These are phyloP conservation scores for Penicillium sp. DNA, from an alignment of 2,329 filamentous ascomycete genomes.

Conservation along the genomic window DNA sequence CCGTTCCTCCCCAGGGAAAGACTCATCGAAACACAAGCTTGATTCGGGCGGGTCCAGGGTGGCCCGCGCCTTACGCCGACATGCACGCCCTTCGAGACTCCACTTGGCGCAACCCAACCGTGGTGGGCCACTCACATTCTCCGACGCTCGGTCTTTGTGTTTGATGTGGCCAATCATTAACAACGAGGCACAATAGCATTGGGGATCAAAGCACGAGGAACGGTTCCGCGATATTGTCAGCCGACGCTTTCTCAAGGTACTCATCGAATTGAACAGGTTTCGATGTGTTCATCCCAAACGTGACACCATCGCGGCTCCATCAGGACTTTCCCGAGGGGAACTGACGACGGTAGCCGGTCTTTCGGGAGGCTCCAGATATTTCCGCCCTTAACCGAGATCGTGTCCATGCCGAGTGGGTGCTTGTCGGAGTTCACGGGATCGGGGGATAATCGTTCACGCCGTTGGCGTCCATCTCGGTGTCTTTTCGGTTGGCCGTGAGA, in stretches of 20 bases:
- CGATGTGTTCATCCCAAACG: no score
- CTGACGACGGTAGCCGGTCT: conserved; percentile 8
- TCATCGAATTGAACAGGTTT: no score
- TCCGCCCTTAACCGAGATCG: conserved; percentile 22
- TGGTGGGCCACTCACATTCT: conserved; percentile 13
- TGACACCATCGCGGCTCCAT: neutral
- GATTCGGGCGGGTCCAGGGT: conserved; percentile 7
- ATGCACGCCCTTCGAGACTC: conserved; percentile 24
- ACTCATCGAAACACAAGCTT: neutral
- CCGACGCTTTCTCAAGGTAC: neutral
- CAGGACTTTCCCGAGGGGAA: conserved; percentile 16
- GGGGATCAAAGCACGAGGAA: conserved; percentile 13
- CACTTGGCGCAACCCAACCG: conserved; percentile 8
- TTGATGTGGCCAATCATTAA: conserved; percentile 14
- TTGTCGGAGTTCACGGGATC: neutral
- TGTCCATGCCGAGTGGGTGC: conserved; percentile 8
- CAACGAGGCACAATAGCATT: neutral
- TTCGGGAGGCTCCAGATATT: conserved; percentile 22
- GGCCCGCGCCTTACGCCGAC: conserved; percentile 20
- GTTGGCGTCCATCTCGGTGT: neutral
- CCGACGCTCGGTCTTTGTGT: conserved; percentile 2
- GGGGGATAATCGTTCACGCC: conserved; percentile 1
- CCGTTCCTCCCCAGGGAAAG: no score
- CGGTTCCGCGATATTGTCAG: neutral
- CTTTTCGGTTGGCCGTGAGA: neutral